These are phyloP conservation scores for Pseudogymnoascus sp. DNA, from an alignment of 2,329 filamentous ascomycete genomes.

Conservation along the genomic window DNA sequence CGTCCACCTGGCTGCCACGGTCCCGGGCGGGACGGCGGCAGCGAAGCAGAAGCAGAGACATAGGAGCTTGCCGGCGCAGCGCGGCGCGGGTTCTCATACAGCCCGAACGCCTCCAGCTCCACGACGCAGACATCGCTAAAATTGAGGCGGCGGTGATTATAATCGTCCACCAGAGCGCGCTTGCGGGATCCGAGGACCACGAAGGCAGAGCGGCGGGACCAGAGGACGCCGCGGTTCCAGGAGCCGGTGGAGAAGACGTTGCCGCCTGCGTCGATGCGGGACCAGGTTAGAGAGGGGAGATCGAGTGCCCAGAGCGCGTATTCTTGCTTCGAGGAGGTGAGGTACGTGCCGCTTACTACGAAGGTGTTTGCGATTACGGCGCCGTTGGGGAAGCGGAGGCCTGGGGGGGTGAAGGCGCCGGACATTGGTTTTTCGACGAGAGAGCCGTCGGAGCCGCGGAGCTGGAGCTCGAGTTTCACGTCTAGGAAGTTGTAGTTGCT, in stretches of 20 bases:
- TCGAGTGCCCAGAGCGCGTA: slow-evolving; percentile 96
- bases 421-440: slow-evolving; percentile 85
- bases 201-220: slow-evolving; percentile 89
- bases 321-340: slow-evolving; percentile 96
- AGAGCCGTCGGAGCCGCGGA: slow-evolving; percentile 74
- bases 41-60: slow-evolving; percentile 70
- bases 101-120: slow-evolving; percentile 90
- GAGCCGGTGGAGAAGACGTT: slow-evolving; percentile 94
- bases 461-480: slow-evolving; percentile 89
- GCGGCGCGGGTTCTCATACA: slow-evolving; percentile 90
- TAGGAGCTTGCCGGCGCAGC: slow-evolving; percentile 72
- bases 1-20: slow-evolving; percentile 67
- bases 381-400: slow-evolving; percentile 89
- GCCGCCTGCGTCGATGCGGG: slow-evolving; percentile 87
- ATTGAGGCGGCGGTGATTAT: slow-evolving; percentile 95
- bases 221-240: slow-evolving; percentile 92
- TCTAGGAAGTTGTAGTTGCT: slow-evolving; percentile 99
- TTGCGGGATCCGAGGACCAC: slow-evolving; percentile 92
- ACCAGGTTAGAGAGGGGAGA: slow-evolving; percentile 81
- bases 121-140: slow-evolving; percentile 96
- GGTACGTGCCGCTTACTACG: slow-evolving; percentile 92
- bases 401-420: slow-evolving; percentile 77
- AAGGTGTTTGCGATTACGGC: slow-evolving; percentile 94
- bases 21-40: slow-evolving; percentile 34
- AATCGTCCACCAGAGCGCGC: slow-evolving; percentile 89